phyloP scores from a whole-genome alignment of 176 grass and related monocot species.

The Alopecurus myosuroides region DNA sequence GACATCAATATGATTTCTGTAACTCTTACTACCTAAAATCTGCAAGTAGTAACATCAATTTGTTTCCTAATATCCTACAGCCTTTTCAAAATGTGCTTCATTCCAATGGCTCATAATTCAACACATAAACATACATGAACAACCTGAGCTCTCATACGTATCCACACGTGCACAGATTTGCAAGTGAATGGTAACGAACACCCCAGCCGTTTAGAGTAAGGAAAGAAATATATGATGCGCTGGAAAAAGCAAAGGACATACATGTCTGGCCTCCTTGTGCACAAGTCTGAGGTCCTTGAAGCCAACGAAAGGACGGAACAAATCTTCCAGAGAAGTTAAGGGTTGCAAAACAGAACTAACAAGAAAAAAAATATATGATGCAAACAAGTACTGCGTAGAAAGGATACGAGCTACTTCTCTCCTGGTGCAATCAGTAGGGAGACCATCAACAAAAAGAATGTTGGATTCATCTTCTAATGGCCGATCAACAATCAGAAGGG shows the following conservation, averaged over 20 bases:
- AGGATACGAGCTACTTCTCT: slow-evolving; percentile 92
- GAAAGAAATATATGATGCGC: not conserved
- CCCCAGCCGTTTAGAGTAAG: not conserved
- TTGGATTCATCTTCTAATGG: slow-evolving; percentile 57
- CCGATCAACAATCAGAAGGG: slow-evolving; percentile 25
- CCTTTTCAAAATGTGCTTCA: not conserved
- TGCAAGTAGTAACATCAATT: not conserved
- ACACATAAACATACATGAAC: not conserved
- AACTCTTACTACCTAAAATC: not conserved
- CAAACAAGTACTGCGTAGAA: slow-evolving; percentile 5
- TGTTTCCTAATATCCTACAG: not conserved
- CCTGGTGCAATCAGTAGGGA: slow-evolving; percentile 81
- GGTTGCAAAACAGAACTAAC: slow-evolving; percentile 23
- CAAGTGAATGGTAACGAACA: slow-evolving; percentile 2
- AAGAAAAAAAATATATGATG: slow-evolving; percentile 2
- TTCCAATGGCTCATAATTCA: not conserved
- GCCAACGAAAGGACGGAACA: slow-evolving; percentile 64
- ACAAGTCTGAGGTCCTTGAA: slow-evolving; percentile 79
- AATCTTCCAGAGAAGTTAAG: slow-evolving; percentile 61
- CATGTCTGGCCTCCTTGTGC: slow-evolving; percentile 66
- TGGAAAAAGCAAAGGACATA: slow-evolving; percentile 30
- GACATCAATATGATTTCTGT: not conserved
- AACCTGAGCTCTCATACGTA: not conserved
- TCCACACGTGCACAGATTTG: not conserved
- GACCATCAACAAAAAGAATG: slow-evolving; percentile 81